Evolutionary conservation across 2,329 filamentous ascomycete genomes (phyloP), one percentile per base, ranked within the genome.

Genomic region (Colletotrichum noveboracense): DNA sequence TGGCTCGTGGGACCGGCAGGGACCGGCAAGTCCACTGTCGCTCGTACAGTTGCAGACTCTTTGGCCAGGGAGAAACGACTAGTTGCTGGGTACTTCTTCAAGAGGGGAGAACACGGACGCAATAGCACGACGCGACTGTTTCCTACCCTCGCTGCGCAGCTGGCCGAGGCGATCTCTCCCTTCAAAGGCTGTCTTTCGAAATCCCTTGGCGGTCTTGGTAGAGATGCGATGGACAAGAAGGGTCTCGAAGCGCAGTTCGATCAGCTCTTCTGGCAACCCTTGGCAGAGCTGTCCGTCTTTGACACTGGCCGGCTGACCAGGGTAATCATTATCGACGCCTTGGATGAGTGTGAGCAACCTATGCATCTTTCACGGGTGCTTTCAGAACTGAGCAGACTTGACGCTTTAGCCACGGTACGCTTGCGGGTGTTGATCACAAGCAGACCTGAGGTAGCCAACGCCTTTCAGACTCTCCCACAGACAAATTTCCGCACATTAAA

Each of bases 41-140:
- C 83, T 5, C 83, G 81, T 1, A 85, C 83, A 1, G 32, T 85
- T 2, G 82, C 83, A n/a, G 65, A 66, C 24, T 34, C 60, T 16
- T 18, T 73, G n/a, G 62, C 62, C 5, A 18, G 38, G 0, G 32
- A 55, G n/a, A 30, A 69, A 13, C 34, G 34, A 6, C 80, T 86
- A 48, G 81, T 79, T 21, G 83, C 82, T 6, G 85, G 82, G 71
- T 88, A 88, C 77, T 88, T 88, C 79, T 89, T 89, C 79, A 87
- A 86, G 65, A 83, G 80, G 75, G 86, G 84, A 2, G 85, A 86
- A 66, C 78, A 78, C 5, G 84, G 87, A 74, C 82, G 84, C 32
- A 82, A 83, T 3, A 81, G 81, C 58, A 81, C 82, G 3, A 76
- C 76, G 5, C 81, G 79, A 58, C 80, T 89, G 34, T 82, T 89